Conservation (phyloP, 129 eudicot species). For the Lonicera japonica region DNA sequence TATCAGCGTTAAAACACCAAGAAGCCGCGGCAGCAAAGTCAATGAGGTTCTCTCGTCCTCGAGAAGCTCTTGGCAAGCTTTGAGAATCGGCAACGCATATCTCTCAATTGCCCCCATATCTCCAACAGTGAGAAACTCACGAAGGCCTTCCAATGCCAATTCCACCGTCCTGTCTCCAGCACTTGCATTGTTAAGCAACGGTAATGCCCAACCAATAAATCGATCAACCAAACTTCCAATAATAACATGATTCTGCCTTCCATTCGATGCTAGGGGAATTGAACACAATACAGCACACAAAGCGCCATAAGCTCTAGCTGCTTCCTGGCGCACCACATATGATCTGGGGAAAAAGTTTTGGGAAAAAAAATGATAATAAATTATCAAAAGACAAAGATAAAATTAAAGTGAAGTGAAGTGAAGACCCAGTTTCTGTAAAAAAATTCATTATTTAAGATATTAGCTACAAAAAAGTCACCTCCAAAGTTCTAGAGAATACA, state of each 20-base stretch:
- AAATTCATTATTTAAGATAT: no score
- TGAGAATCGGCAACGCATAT: slow-evolving; percentile 83
- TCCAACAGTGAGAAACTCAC: slow-evolving; percentile 81
- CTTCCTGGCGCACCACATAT: slow-evolving; percentile 81
- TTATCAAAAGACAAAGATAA: no score
- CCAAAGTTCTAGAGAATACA: no score
- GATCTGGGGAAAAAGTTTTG: slow-evolving; percentile 40
- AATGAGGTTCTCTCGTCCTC: slow-evolving; percentile 98
- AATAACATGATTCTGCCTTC: slow-evolving; percentile 82
- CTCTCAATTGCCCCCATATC: slow-evolving; percentile 83
- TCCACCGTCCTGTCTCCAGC: slow-evolving; percentile 54
- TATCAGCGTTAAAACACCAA: slow-evolving; percentile 71
- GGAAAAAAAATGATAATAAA: slow-evolving; percentile 9
- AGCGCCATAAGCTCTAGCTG: slow-evolving; percentile 91
- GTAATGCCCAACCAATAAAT: slow-evolving; percentile 85
- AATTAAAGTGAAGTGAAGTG: no score
- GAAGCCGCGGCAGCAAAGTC: slow-evolving; percentile 61
- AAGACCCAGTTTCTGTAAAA: no score
- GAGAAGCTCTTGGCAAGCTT: slow-evolving; percentile 94
- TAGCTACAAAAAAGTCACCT: no score
- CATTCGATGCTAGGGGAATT: slow-evolving; percentile 54
- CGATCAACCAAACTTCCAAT: slow-evolving; percentile 74
- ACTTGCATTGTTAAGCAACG: slow-evolving; percentile 46
- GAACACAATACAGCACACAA: slow-evolving; percentile 82
- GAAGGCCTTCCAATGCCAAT: slow-evolving; percentile 78